These are phyloP conservation scores for Coniferiporia sulphurascens DNA, from an alignment of 1,284 basidiomycete species.

Conservation along the genomic window DNA sequence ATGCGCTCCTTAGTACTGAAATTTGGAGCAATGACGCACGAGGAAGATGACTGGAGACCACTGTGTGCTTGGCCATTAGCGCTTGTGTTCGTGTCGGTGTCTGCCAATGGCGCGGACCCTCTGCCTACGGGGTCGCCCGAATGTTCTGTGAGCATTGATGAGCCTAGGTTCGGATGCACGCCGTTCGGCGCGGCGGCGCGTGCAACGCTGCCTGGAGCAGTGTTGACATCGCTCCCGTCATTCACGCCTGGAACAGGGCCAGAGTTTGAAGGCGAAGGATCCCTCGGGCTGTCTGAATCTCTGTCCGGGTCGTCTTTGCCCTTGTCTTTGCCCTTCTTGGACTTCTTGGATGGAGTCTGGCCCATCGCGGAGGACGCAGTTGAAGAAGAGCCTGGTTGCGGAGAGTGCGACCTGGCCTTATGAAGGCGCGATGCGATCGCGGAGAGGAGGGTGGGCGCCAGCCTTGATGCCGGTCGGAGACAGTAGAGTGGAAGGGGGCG, in stretches of 20 bases:
- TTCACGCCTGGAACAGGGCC: conserved; percentile 29
- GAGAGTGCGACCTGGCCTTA: conserved; percentile 66
- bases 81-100: conserved; percentile 35
- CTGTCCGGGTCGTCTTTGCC: conserved; percentile 33
- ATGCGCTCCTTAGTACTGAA: conserved; percentile 28
- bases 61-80: conserved; percentile 29
- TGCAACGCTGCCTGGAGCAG: conserved; percentile 39
- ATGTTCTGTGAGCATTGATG: conserved; percentile 19
- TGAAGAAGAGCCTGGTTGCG: conserved; percentile 42
- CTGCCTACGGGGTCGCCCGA: conserved; percentile 3
- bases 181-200: conserved; percentile 35
- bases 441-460: conserved; percentile 77
- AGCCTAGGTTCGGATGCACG: conserved; percentile 16
- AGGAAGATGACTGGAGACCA: not conserved
- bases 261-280: conserved; percentile 7
- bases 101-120: conserved; percentile 10
- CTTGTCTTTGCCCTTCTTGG: conserved; percentile 60
- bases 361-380: conserved; percentile 48
- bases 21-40: not conserved
- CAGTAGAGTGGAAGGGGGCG: conserved; percentile 11
- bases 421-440: conserved; percentile 65
- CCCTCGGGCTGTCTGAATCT: conserved; percentile 4
- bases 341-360: conserved; percentile 75
- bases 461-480: conserved; percentile 37
- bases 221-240: conserved; percentile 20